Base-by-base conservation (phyloP, 192 early-diverging fungal genomes). In the Coemansia sp. region DNA sequence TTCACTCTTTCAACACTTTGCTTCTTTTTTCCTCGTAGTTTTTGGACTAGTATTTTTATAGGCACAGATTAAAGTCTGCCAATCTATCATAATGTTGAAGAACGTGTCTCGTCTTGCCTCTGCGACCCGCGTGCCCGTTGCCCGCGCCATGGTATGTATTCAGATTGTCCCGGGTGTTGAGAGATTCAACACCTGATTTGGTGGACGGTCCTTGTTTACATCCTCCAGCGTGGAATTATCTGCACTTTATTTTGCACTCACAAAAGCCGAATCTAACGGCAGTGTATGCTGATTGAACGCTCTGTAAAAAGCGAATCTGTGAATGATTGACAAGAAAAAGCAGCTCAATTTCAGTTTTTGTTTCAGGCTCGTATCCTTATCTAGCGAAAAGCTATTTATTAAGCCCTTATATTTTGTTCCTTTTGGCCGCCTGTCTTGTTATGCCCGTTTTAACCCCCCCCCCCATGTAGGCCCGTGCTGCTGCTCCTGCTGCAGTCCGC, bases 101-200 rank as follows among this genome's bases (percentile, higher is more conserved):
- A 81, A 81, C 84, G 76, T 79, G 68, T 64, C 76, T 68, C 84
- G 84, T 63, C 75, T 81, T 59, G 76, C 73, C 53, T 75, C 76
- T 23, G 62, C 73, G 53, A 64, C 78, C 52, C 81, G 81, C 66
- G 81, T 75, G 62, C 76, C 81, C 23, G 71, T 67, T 51, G 81
- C 71, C 43, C 81, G 81, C 63, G 75, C 81, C 43, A 63, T 83
- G 71, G 81, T 83, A 83, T 49, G 81, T 83, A 75, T 56, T 49
- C 35, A 23, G 15, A 12, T 53, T 26, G 51, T 26, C 21, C 10
- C 26, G 51, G 23, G 6, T 10, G 51, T 26, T 7, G 21, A 53
- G 51, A 53, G 51, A 53, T 53, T 53, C 51, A 12, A 5, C 51
- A 53, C 51, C 15, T 53, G 51, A 53, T 53, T 53, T 26, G 51